Evolutionary conservation across 331 rosid genomes (phyloP).

Genomic region (Stylosanthes scabra): DNA sequence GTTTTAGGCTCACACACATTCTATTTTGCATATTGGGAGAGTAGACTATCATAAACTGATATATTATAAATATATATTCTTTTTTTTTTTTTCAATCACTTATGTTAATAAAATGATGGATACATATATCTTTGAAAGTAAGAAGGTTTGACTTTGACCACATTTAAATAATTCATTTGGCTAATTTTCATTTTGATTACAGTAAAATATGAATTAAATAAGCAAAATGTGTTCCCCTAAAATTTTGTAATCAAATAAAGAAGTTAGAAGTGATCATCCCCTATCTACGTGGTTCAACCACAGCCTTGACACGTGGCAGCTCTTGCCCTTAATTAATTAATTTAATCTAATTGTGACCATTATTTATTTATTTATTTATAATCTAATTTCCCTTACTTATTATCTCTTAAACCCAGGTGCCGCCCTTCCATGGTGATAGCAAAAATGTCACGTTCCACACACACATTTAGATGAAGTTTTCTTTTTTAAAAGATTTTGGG

Average conservation of each 20-base stretch:
- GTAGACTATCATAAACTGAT: neutral
- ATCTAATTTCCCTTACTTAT: neutral
- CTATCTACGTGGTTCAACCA: conserved; percentile 70
- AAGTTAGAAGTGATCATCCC: conserved; percentile 37
- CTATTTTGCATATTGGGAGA: neutral
- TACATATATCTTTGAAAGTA: no score
- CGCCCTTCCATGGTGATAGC: conserved; percentile 54
- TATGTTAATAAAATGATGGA: no score
- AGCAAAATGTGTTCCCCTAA: no score
- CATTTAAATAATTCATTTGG: no score
- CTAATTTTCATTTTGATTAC: no score
- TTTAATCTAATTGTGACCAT: neutral
- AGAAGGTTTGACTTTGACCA: no score
- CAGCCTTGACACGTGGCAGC: conserved; percentile 61
- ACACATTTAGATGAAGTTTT: neutral
- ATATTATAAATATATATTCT: neutral
- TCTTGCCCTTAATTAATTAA: conserved; percentile 21
- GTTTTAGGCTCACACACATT: neutral
- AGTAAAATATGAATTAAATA: no score
- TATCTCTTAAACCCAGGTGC: conserved; percentile 69
- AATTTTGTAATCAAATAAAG: no score
- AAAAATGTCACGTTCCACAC: conserved; percentile 47
- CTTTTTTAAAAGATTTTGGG: neutral
- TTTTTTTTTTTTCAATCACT: no score
- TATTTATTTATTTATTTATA: neutral